These are phyloP conservation scores for Clonostachys solani DNA, from an alignment of 2,329 filamentous ascomycete genomes.

Conservation along the genomic window DNA sequence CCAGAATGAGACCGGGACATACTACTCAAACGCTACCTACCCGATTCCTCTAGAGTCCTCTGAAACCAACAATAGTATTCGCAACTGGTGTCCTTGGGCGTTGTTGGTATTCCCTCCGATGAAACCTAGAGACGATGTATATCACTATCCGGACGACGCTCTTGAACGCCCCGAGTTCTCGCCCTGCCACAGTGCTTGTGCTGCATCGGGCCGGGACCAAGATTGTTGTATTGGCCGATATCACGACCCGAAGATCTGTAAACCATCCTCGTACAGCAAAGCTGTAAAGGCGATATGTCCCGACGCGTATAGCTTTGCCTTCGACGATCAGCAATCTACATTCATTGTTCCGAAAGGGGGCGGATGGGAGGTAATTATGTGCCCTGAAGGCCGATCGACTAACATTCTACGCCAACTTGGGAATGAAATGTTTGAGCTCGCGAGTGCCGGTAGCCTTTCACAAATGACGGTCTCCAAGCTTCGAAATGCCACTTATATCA, in stretches of 20 bases:
- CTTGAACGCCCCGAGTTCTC: slow-evolving; percentile 69
- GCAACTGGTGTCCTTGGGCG: slow-evolving; percentile 77
- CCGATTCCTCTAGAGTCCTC: slow-evolving; percentile 63
- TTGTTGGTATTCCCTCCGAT: slow-evolving; percentile 64
- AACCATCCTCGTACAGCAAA: slow-evolving; percentile 63
- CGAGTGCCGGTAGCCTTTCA: slow-evolving; percentile 32
- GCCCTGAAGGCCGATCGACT: slow-evolving; percentile 59
- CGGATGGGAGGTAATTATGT: slow-evolving; percentile 76
- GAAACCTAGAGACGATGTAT: slow-evolving; percentile 71
- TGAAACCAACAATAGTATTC: slow-evolving; percentile 51
- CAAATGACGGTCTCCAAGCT: slow-evolving; percentile 20
- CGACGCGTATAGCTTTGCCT: slow-evolving; percentile 78
- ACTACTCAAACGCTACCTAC: slow-evolving; percentile 60
- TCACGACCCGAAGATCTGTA: slow-evolving; percentile 58
- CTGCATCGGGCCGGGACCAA: slow-evolving; percentile 58
- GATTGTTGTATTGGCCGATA: slow-evolving; percentile 76
- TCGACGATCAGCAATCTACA: slow-evolving; percentile 53
- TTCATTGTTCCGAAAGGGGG: slow-evolving; percentile 64
- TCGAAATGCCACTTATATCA: slow-evolving; percentile 26
- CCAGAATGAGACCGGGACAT: slow-evolving; percentile 46
- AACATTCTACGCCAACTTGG: slow-evolving; percentile 51
- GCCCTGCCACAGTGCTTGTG: slow-evolving; percentile 74
- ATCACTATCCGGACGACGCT: slow-evolving; percentile 75
- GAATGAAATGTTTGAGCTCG: slow-evolving; percentile 42
- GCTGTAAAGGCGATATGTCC: slow-evolving; percentile 73